Evolutionary conservation across 768 basidiomycete genomes (phyloP).

Genomic region (Suillus occidentalis): DNA sequence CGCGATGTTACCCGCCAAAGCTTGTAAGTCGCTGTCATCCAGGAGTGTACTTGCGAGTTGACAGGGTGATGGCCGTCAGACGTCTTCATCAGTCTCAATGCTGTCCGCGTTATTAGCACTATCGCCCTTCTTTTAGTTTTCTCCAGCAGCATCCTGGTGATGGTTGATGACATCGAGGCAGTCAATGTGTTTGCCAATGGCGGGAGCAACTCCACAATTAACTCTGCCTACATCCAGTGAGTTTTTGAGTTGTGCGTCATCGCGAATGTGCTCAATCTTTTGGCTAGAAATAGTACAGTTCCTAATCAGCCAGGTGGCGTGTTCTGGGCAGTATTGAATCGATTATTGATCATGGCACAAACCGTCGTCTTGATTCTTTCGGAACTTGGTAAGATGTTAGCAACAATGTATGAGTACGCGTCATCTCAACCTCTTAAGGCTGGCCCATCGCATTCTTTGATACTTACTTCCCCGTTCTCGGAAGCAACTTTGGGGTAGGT

Average conservation of each 20-base stretch:
- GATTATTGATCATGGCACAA: constrained; percentile 83
- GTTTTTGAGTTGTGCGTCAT: constrained; percentile 16
- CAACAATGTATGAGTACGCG: background rate
- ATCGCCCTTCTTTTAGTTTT: constrained; percentile 80
- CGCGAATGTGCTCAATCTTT: background rate
- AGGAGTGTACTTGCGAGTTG: background rate
- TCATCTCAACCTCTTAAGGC: constrained; percentile 29
- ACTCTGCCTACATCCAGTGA: constrained; percentile 83
- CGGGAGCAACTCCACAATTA: constrained; percentile 41
- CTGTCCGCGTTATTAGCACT: constrained; percentile 72
- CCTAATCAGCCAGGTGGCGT: constrained; percentile 90
- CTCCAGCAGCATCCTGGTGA: constrained; percentile 67
- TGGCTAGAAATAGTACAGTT: constrained; percentile 69
- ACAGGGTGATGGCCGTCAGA: constrained; percentile 25
- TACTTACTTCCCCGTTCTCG: constrained; percentile 90
- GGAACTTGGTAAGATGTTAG: constrained; percentile 39
- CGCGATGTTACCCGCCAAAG: constrained; percentile 29
- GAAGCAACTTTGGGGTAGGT: constrained; percentile 80
- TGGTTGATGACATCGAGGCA: constrained; percentile 74
- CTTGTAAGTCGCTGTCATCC: constrained; percentile 20
- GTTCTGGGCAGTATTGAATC: constrained; percentile 88
- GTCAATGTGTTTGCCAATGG: constrained; percentile 62
- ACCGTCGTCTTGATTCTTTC: constrained; percentile 64
- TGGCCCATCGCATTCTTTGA: constrained; percentile 82
- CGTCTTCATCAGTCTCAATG: constrained; percentile 76